Base-by-base conservation (phyloP, 345 rosid species). In the Gossypium bickii region DNA sequence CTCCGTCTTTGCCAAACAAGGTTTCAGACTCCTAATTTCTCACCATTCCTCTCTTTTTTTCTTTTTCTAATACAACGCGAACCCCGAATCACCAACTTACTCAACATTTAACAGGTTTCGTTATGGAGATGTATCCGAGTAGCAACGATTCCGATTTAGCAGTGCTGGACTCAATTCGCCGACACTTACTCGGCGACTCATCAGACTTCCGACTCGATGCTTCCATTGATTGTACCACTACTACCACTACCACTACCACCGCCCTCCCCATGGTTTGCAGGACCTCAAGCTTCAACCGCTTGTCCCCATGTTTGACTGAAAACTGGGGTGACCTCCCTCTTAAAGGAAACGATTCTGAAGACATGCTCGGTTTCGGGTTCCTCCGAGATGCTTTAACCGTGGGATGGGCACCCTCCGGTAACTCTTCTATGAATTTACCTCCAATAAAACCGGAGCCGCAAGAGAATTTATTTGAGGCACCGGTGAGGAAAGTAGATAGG, bases 301-400 rank as follows among this genome's bases (percentile, higher is more conserved):
- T 89, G 85, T 82, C 85, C 82, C 91, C 97, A 56, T 93, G 97
- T 15, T 81, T 91, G 47, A 82, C 97, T 0, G 97, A 93, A 47
- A 91, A 83, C 47, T 95, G 99, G 98, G 99, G 99, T 2, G 97
- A 90, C 0, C 84, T 95, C 71, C 97, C 99, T 0, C 75, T 95
- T 52, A 84, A 88, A 77, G 92, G 86, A 41, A 82, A 95, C 67
- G 97, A 93, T 78, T 82, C 97, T 0, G 97, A 93, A 77, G 99
- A 93, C 71, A 95, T 93, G 99, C 48, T 93, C 5, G 90, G 91
- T 2, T 90, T 84, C 80, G 83, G 86, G 1, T 83, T 85, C 55
- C 93, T 95, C 76, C 84, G 85, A 12, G 97, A 93, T 62, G 99
- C 98, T n/a, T 76, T 89, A 53, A 86, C 83, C 25, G 85, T 70